Base-by-base conservation (phyloP, 768 basidiomycete genomes). In the Crepidotus variabilis region DNA sequence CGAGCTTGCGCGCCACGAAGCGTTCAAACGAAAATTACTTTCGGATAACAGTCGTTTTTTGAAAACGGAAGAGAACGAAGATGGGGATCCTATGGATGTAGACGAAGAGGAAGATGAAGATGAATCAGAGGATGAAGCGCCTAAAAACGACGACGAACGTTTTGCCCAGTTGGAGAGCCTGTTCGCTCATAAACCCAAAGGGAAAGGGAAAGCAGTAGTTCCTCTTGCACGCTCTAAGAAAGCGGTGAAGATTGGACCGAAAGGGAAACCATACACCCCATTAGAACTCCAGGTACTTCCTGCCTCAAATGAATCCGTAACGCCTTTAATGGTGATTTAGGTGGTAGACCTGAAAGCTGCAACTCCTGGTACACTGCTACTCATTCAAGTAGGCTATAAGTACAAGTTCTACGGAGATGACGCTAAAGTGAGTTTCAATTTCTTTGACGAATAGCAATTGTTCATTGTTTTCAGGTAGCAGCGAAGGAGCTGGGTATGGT, bases 301-400 rank as follows among this genome's bases (percentile, higher is more conserved):
- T 11, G 35, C 45, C 47, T 50, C 20, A 14, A 14, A 48, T 39
- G 32, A 36, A 14, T 22, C 24, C 9, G 28, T 55, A 32, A 28
- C 49, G 20, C 48, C n/a, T 20, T 16, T 34, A n/a, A 50, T 36
- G 22, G 11, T 51, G 32, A 33, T 51, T 14, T 49, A 86, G 84
- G 75, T 86, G 28, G 63, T 77, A 22, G 67, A 79, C 54, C 71
- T 93, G 11, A 90, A 91, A 70, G 72, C 75, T 53, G 80, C 85
- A 18, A 76, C 91, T 67, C 77, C 80, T 1, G 88, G 79, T 10
- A 83, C 83, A 3, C 60, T 94, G 34, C 74, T 94, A 11, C 84
- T 94, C 79, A 74, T 94, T 21, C 87, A 93, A 67, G 84, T 88
- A 24, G 92, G 92, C 4, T 94, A 94, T 69, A 94, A 88, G 68